These are phyloP conservation scores for Triticum aestivum DNA, from an alignment of 176 grass and related monocot species.

Conservation along the genomic window DNA sequence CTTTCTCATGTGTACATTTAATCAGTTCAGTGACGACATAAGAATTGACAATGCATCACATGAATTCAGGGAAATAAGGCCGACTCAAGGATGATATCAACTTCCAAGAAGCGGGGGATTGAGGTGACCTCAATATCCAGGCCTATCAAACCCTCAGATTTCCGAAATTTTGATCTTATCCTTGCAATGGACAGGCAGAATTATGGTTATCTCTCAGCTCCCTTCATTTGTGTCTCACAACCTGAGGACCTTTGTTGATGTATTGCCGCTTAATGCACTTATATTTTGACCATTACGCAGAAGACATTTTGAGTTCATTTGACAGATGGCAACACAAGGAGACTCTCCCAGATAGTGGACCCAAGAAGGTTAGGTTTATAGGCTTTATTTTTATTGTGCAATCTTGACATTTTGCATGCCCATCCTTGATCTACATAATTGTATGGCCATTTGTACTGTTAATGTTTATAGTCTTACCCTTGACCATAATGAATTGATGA, in stretches of 20 bases:
- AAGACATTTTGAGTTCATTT: constrained; percentile 85
- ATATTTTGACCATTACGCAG: constrained; percentile 41
- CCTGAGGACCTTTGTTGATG: neutral
- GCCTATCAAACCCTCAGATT: constrained; percentile 80
- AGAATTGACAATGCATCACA: neutral
- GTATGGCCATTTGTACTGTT: constrained; percentile 9
- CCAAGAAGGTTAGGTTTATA: constrained; percentile 65
- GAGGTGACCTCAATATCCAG: constrained; percentile 95
- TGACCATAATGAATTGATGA: neutral
- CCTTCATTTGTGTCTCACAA: constrained; percentile 1
- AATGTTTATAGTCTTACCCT: neutral
- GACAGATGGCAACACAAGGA: constrained; percentile 89
- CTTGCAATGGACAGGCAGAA: constrained; percentile 98
- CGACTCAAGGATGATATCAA: constrained; percentile 84
- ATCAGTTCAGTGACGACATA: neutral
- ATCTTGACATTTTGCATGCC: neutral
- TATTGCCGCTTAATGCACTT: constrained; percentile 16
- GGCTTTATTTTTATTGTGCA: neutral
- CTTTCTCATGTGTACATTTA: neutral
- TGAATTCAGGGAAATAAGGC: constrained; percentile 61
- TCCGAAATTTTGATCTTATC: constrained; percentile 85
- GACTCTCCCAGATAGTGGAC: constrained; percentile 65
- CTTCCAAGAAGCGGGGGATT: constrained; percentile 76
- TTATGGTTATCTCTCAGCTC: constrained; percentile 47
- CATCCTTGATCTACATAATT: neutral